phyloP scores from a whole-genome alignment of 345 rosid genomes.

The Citrus maxima region DNA sequence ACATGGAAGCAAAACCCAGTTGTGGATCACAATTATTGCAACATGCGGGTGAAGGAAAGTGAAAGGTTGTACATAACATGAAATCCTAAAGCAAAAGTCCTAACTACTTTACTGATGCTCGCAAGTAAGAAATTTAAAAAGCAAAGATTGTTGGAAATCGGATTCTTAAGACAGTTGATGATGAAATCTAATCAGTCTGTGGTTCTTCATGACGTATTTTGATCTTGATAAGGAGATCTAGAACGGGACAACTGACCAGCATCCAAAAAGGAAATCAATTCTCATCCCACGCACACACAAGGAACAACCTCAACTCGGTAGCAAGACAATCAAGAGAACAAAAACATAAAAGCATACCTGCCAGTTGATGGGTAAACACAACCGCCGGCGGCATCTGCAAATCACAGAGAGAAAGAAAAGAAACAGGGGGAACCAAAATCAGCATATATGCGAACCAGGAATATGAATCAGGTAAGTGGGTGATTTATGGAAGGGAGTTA shows the following conservation, averaged over 20 bases:
- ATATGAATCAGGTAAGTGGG: background rate
- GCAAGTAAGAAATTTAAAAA: background rate
- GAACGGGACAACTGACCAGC: background rate
- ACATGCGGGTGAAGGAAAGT: background rate
- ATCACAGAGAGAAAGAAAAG: slow-evolving; percentile 1
- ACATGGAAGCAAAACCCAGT: slow-evolving; percentile 13
- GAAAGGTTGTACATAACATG: background rate
- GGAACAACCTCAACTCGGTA: background rate
- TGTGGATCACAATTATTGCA: background rate
- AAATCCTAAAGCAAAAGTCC: background rate
- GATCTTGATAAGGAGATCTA: slow-evolving; percentile 2
- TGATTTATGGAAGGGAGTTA: slow-evolving; percentile 11
- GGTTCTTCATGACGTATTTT: background rate
- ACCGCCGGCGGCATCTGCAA: slow-evolving; percentile 42
- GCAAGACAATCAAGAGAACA: background rate
- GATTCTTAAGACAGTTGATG: background rate
- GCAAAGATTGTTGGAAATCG: background rate
- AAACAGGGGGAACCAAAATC: background rate
- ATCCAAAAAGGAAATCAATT: background rate
- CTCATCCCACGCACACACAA: background rate
- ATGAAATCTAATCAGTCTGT: background rate
- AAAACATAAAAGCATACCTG: slow-evolving; percentile 38
- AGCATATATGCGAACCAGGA: background rate
- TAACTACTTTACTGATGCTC: background rate
- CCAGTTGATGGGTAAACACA: slow-evolving; percentile 60